Evolutionary conservation across 2,329 filamentous ascomycete species (phyloP), one percentile per base, ranked within the genome.

Genomic region (Colletotrichum spaethianum): DNA sequence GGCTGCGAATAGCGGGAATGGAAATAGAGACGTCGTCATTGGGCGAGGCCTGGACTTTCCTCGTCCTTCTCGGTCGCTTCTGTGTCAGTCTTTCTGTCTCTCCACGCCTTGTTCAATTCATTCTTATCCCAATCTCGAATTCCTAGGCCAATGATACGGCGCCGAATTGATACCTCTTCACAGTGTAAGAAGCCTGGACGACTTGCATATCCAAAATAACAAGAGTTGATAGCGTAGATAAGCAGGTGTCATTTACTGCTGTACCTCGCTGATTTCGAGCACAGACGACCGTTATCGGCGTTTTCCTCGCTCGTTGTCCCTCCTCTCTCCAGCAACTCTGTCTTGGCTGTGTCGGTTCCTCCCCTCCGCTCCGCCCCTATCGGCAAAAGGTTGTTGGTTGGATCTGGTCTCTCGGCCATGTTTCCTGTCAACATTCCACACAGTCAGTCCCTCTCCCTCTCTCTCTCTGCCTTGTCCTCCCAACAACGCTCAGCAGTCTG

Each of bases 1-100:
- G 69, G 69, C 7, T 42, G 59, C 59, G 59, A 72, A 20, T n/a
- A 46, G 59, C 36, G 53, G 67, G 28, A 62, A 60, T 71, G 55
- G 40, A 66, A 71, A 66, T 71, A 52, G 11, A 23, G 18, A 56
- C 66, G 40, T 57, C 67, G 50, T 70, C 61, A 73, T 73, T 73
- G 70, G 70, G 40, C 33, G 18, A 63, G 42, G 23, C 67, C 20
- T 23, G 36, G 26, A 14, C n/a, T 50, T 50, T 36, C n/a, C 48
- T 55, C 42, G 33, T 36, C n/a, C 48, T 33, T 38, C 56, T 62
- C 20, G 42, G 28, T 67, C 44, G 55, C n/a, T 36, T 40, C 55
- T 50, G 28, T 55, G 52, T 55, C 31, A 16, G 52, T 16, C 20
- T 16, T 11, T 31, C 28, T n/a, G 18, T 36, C 31, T n/a, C 26